Base-by-base conservation (phyloP, 2,329 filamentous ascomycete species). In the Triangularia setosa region DNA sequence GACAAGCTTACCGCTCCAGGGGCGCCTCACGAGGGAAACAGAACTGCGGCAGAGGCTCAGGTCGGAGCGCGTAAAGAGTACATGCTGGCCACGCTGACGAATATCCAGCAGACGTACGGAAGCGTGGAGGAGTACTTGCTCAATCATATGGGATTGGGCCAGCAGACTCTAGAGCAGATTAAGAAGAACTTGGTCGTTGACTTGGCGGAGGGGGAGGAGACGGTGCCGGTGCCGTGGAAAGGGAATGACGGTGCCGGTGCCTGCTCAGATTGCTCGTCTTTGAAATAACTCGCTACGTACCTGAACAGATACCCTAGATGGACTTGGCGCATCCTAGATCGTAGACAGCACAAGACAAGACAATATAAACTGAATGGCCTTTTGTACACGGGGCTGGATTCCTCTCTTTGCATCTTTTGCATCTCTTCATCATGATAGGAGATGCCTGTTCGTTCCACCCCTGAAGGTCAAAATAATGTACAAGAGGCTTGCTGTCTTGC, bases 61-160 rank as follows among this genome's bases (percentile, higher is more conserved):
- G 74, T 83, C 18, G 75, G 78, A 28, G 76, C 81, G 4, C 76
- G 72, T 77, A 80, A 72, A 61, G 79, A 81, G 69, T 78, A 75
- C 64, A 84, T 84, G 81, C 69, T 80, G 25, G 76, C 72, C n/a
- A 81, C 79, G 7, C 72, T 84, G 6, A 75, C 80, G 58, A 83
- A 86, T 78, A 77, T 92, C 56, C 79, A 83, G 57, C 75, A 79
- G 27, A 80, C 83, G 65, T 90, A 86, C 76, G 89, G 88, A 2
- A 84, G 87, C 2, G 81, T 84, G 2, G 87, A 91, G 72, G 76
- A 76, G 14, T 93, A 91, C 75, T 78, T 91, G 67, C 77, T 79
- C 62, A 77, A 83, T 14, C 75, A 83, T 30, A 88, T 88, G 71
- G 81, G 86, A 12, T 72, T 92, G 35, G 81, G 79, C 1, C 79